Conservation (phyloP, 352 stramenopile species). For the Phytophthora capsici region DNA sequence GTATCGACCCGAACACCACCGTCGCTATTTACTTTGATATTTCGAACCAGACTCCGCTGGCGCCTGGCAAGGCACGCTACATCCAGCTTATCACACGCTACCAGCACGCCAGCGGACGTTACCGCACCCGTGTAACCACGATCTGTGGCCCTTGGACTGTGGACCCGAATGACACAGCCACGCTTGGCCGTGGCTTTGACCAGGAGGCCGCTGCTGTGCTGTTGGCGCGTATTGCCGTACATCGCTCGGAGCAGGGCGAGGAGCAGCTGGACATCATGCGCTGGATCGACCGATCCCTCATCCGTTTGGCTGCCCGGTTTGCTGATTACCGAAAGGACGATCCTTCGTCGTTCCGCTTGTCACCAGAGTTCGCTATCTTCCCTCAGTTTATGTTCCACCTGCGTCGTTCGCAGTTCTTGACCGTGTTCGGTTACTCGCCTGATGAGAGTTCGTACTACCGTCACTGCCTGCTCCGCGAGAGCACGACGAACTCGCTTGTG, state of each 20-base stretch:
- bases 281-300: constrained; percentile 97
- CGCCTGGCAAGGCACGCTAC: constrained; percentile 93
- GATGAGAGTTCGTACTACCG: constrained; percentile 99
- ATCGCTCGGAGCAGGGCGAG: constrained; percentile 86
- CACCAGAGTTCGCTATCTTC: constrained; percentile 98
- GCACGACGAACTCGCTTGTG: constrained; percentile 98
- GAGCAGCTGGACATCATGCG: constrained; percentile 91
- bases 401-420: constrained; percentile 98
- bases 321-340: constrained; percentile 99
- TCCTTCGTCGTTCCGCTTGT: constrained; percentile 96
- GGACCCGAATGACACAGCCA: constrained; percentile 92
- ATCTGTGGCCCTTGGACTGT: constrained; percentile 96
- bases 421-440: constrained; percentile 98
- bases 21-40: constrained; percentile 99
- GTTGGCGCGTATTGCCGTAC: constrained; percentile 91
- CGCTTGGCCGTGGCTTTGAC: constrained; percentile 97
- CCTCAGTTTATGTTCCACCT: constrained; percentile 99
- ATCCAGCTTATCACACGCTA: constrained; percentile 99
- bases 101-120: constrained; percentile 96
- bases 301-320: constrained; percentile 98
- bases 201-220: constrained; percentile 98
- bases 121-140: constrained; percentile 97
- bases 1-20: constrained; percentile 97
- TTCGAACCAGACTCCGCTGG: constrained; percentile 78
- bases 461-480: constrained; percentile 95